Evolutionary conservation across 2,329 filamentous ascomycete genomes (phyloP).

Genomic region (Arthrobotrys iridis): DNA sequence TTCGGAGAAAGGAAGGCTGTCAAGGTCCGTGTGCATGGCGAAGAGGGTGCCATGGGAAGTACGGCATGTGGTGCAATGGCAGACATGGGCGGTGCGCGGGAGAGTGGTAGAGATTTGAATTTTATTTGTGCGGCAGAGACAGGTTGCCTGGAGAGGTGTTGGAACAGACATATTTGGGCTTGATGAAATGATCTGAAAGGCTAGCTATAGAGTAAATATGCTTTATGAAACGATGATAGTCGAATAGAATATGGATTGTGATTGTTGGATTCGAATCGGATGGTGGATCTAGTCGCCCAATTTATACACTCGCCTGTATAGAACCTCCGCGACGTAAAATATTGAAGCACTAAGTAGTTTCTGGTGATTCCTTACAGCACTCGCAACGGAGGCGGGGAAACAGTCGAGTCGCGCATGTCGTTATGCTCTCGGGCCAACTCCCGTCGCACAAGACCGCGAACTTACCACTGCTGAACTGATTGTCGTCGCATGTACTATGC

Average conservation of each 20-base stretch:
- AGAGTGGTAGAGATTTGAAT: constrained; percentile 22
- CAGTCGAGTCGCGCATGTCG: not conserved
- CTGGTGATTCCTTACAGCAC: too few species aligned
- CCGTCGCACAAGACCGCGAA: not conserved
- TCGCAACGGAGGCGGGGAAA: constrained; percentile 10
- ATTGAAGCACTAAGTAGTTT: too few species aligned
- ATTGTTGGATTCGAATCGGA: too few species aligned
- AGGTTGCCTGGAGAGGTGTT: constrained; percentile 23
- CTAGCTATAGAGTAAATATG: too few species aligned
- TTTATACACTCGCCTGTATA: too few species aligned
- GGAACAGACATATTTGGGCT: constrained; percentile 26
- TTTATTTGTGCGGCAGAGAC: constrained; percentile 34
- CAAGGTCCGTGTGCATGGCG: constrained; percentile 30
- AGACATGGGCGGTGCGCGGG: constrained; percentile 26
- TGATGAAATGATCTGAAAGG: not conserved
- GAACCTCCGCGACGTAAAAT: not conserved
- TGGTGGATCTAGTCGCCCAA: too few species aligned
- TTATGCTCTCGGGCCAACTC: constrained; percentile 1
- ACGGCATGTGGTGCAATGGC: constrained; percentile 46
- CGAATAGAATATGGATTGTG: too few species aligned
- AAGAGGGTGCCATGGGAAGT: constrained; percentile 43
- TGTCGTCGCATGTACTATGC: not conserved
- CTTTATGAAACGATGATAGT: too few species aligned
- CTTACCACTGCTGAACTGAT: not conserved
- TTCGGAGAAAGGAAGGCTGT: constrained; percentile 19